Base-by-base conservation (phyloP, 345 rosid genomes). In the Eucalyptus guilfoylei region DNA sequence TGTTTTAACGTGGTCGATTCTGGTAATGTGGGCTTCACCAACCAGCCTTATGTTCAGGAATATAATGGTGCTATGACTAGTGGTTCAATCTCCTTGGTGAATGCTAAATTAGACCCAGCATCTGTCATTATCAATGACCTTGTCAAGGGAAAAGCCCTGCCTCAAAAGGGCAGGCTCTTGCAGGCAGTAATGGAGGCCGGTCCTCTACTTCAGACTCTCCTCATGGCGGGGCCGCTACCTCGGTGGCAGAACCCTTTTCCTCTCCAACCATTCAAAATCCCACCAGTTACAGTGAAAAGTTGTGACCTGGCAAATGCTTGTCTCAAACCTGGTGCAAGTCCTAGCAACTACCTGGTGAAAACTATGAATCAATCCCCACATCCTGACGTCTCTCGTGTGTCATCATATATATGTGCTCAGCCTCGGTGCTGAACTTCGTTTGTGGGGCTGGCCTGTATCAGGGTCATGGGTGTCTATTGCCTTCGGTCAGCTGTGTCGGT, bases 231-330 rank as follows among this genome's bases (percentile, higher is more conserved):
- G 28, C 91, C 92, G 34, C 89, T 93, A 89, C 95, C 95, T 0
- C 91, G 49, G 87, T 93, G 94, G 96, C 69, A 85, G 90, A 93
- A 93, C 54, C 94, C 95, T 86, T 94, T 95, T 47, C 93, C 92
- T 69, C 89, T 80, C 52, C 87, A 58, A 28, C 83, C 90, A 42
- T 40, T 69, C 45, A 88, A 88, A 89, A 55, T 86, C 30, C 86
- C 86, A 2, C 76, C 91, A 52, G 47, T 88, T 42, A 12, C 94
- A 89, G 92, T 92, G 64, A 91, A 92, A 45, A 92, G 89, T 8
- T 87, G 86, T 87, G 92, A 91, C 49, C 50, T 87, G 86, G 47
- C 88, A 45, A 86, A n/a, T 52, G 50, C 50, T n/a, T 15, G 26
- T 88, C 88, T 81, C 54, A 92, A 85, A 49, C 87, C 89, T 54